These are phyloP conservation scores for Phylloporus scabripes DNA, from an alignment of 768 basidiomycete species.

Conservation along the genomic window DNA sequence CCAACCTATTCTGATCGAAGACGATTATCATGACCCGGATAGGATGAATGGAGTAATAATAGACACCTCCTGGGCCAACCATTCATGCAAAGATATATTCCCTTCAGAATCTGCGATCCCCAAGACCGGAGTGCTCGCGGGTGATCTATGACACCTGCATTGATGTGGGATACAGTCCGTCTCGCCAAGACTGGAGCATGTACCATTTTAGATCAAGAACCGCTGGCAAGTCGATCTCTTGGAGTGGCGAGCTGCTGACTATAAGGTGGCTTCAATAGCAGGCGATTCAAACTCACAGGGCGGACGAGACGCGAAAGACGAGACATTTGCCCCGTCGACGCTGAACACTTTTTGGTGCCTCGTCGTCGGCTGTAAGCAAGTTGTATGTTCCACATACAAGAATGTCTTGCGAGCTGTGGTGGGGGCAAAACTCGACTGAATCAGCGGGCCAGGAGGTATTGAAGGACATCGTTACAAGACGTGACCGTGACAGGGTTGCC, in stretches of 20 bases:
- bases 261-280: background rate
- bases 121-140: conserved; percentile 42
- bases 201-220: conserved; percentile 96
- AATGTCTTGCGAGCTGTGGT: conserved; percentile 49
- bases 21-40: background rate
- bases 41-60: background rate
- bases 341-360: conserved; percentile 24
- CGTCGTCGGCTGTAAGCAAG: conserved; percentile 38
- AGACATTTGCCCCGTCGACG: conserved; percentile 67
- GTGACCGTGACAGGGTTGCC: conserved; percentile 5
- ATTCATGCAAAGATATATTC: conserved; percentile 57
- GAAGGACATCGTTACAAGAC: conserved; percentile 13
- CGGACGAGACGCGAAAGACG: conserved; percentile 46
- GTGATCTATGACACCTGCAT: conserved; percentile 54
- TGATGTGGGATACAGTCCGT: conserved; percentile 3
- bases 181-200: background rate
- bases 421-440: conserved; percentile 87
- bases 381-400: conserved; percentile 93
- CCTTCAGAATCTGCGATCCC: conserved; percentile 87
- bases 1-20: conserved; percentile 36
- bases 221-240: conserved; percentile 70
- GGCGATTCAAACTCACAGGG: conserved; percentile 32
- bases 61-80: conserved; percentile 44
- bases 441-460: conserved; percentile 87
- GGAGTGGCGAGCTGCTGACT: conserved; percentile 47